These are phyloP conservation scores for Acacia melanoxylon DNA, from an alignment of 306 rosid genomes.

Conservation along the genomic window DNA sequence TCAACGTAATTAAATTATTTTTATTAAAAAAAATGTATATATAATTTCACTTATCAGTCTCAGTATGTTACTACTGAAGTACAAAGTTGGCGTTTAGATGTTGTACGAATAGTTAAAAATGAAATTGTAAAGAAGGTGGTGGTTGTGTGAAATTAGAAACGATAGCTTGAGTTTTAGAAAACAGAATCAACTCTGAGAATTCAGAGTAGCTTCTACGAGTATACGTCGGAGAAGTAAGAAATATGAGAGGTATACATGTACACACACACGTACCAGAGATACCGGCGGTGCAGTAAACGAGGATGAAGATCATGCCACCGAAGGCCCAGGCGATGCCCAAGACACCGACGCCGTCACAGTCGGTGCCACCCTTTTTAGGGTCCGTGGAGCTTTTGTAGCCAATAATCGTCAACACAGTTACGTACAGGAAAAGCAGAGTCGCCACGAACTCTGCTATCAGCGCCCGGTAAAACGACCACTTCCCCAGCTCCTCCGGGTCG, in stretches of 20 bases:
- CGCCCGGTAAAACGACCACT: constrained; percentile 89
- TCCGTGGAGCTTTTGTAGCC: constrained; percentile 57
- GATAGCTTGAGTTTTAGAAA: neutral
- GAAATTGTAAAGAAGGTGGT: neutral
- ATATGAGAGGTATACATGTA: neutral
- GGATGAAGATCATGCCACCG: constrained; percentile 98
- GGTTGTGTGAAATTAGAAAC: neutral
- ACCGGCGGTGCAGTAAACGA: constrained; percentile 97
- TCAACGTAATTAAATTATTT: too few relatives aligned
- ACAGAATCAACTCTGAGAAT: neutral
- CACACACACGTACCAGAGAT: constrained; percentile 41
- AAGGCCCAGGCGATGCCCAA: constrained; percentile 98
- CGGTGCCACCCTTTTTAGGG: neutral
- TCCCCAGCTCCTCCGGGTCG: constrained; percentile 64
- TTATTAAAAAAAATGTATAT: too few relatives aligned
- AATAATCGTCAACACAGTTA: constrained; percentile 80
- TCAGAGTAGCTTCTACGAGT: neutral
- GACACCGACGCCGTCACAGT: constrained; percentile 76
- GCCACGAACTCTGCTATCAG: constrained; percentile 89
- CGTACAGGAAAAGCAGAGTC: constrained; percentile 83
- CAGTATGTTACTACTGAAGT: neutral
- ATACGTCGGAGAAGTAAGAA: neutral
- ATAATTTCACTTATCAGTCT: neutral
- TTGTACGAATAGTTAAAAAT: neutral
- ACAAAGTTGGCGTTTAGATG: neutral